These are phyloP conservation scores for Zoysia matrella DNA, from an alignment of 202 grass and related monocot species.

Conservation along the genomic window DNA sequence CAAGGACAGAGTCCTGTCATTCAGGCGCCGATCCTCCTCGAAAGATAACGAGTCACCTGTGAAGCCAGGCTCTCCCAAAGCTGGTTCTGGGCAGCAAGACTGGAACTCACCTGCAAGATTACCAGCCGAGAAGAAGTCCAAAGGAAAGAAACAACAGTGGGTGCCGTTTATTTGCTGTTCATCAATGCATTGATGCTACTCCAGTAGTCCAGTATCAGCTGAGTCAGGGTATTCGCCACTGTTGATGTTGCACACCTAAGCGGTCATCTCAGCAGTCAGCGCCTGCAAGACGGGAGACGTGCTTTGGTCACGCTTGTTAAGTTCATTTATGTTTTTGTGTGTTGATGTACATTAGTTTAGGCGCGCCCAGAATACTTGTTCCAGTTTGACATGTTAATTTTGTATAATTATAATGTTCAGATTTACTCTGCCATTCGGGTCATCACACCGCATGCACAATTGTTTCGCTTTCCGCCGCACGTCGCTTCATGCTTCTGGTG, in stretches of 20 bases:
- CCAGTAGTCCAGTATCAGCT: not conserved
- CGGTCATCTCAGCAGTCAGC: not conserved
- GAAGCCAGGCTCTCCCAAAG: slow-evolving; percentile 33
- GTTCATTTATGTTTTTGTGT: not conserved
- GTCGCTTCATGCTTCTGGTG: not conserved
- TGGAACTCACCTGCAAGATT: slow-evolving; percentile 76
- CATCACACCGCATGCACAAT: no score
- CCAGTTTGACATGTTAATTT: slow-evolving; percentile 11
- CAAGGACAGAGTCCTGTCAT: slow-evolving; percentile 46
- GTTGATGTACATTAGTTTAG: slow-evolving; percentile 37
- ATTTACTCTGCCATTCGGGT: not conserved
- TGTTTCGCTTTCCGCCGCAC: not conserved
- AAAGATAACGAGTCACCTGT: slow-evolving; percentile 22
- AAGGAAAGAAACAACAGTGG: slow-evolving; percentile 69
- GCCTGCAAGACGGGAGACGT: not conserved
- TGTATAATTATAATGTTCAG: not conserved
- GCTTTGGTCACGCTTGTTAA: not conserved
- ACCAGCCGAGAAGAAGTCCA: slow-evolving; percentile 51
- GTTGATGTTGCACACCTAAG: not conserved
- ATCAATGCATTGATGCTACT: slow-evolving; percentile 44
- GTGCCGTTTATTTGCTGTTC: slow-evolving; percentile 69
- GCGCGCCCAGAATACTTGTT: not conserved
- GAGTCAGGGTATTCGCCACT: not conserved
- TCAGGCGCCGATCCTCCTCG: slow-evolving; percentile 22
- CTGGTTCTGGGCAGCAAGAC: slow-evolving; percentile 47